A percentile compares a stretch with the other conserved stretches of the same genome.
phyloP scores from a whole-genome alignment of 148 eudicot genomes.

The Camellia sinensis region DNA sequence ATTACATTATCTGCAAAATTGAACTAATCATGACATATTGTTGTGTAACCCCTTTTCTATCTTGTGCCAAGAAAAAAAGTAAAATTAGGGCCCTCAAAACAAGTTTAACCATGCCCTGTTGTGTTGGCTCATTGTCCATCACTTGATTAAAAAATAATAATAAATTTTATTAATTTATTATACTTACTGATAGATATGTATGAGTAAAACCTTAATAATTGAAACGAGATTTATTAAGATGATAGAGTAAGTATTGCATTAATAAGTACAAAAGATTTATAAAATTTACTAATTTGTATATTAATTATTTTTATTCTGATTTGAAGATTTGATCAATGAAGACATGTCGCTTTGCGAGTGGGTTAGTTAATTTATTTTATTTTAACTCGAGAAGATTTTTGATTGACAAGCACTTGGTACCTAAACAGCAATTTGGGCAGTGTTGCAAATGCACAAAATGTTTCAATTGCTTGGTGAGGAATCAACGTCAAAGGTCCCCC shows the following conservation, averaged over 20 bases:
- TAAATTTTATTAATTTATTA: too few species aligned
- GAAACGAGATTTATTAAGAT: too few species aligned
- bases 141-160: too few species aligned
- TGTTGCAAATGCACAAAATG: neutral
- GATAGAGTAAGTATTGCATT: too few species aligned
- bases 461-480: neutral
- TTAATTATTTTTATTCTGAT: neutral
- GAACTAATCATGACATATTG: conserved; percentile 1
- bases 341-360: neutral
- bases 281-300: too few species aligned
- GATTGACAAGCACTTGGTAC: neutral
- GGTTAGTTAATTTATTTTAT: neutral
- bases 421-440: neutral
- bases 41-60: neutral
- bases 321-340: neutral
- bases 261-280: too few species aligned
- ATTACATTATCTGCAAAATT: neutral
- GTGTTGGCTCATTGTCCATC: too few species aligned
- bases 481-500: neutral
- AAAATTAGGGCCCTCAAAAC: too few species aligned
- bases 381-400: neutral
- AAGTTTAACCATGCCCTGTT: too few species aligned
- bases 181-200: too few species aligned
- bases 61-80: too few species aligned
- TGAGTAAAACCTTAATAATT: too few species aligned